phyloP scores from a whole-genome alignment of 2,329 filamentous ascomycete species.

The Sporothrix euskadiensis region DNA sequence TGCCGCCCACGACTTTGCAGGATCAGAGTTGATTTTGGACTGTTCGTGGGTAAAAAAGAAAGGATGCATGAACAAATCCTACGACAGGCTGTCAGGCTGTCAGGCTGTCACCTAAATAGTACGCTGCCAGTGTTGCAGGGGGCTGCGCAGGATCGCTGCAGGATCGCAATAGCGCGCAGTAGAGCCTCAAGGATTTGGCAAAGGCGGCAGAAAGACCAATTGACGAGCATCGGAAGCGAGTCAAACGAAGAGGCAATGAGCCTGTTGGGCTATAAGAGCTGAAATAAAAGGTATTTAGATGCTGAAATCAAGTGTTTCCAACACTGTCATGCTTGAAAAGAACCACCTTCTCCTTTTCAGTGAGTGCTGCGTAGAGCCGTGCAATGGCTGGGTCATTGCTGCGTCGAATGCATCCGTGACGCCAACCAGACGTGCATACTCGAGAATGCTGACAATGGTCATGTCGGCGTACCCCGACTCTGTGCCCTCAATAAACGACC shows the following conservation, averaged over 20 bases:
- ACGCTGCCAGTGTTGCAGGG: neutral
- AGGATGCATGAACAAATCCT: no score
- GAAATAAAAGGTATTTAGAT: neutral
- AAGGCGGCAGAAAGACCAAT: neutral
- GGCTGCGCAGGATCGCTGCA: neutral
- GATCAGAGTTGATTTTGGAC: neutral
- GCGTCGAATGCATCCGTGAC: neutral
- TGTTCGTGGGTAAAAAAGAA: no score
- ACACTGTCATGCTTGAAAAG: neutral
- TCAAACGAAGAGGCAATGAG: neutral
- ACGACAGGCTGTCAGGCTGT: neutral
- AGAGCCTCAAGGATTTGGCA: neutral
- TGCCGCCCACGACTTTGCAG: neutral
- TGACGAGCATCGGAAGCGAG: neutral
- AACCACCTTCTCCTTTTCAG: neutral
- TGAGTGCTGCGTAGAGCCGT: neutral
- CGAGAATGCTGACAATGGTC: slow-evolving; percentile 12
- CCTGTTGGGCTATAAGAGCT: neutral
- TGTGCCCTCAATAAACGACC: neutral
- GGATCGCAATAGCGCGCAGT: neutral
- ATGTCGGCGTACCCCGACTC: neutral
- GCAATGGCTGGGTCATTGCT: neutral
- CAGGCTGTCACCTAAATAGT: neutral
- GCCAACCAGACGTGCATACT: neutral
- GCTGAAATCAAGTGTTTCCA: neutral